These are phyloP conservation scores for Mariannaea sp. DNA, from an alignment of 2,329 filamentous ascomycete species.

Conservation along the genomic window DNA sequence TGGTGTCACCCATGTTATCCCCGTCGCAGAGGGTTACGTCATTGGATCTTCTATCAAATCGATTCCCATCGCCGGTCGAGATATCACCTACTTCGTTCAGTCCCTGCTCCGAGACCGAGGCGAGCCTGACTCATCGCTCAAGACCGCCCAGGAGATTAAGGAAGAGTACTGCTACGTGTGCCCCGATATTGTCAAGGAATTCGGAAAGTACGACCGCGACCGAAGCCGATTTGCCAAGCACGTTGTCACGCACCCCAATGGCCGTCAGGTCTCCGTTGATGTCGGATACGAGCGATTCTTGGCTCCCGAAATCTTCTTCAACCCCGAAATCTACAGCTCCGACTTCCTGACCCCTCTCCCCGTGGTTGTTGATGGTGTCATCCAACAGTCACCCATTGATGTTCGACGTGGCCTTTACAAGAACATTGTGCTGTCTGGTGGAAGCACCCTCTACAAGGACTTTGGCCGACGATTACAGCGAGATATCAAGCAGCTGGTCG, in stretches of 20 bases:
- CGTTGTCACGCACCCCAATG: constrained; percentile 82
- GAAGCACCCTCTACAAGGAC: constrained; percentile 97
- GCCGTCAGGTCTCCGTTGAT: constrained; percentile 82
- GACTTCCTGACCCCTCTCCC: constrained; percentile 97
- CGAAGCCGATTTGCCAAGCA: constrained; percentile 91
- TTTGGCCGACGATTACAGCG: constrained; percentile 95
- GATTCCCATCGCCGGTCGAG: constrained; percentile 95
- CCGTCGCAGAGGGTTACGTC: constrained; percentile 97
- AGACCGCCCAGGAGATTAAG: constrained; percentile 98
- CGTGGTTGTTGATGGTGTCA: constrained; percentile 92
- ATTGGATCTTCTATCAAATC: constrained; percentile 99
- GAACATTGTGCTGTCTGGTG: constrained; percentile 98
- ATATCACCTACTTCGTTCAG: constrained; percentile 99
- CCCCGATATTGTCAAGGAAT: constrained; percentile 99
- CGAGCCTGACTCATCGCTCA: constrained; percentile 94
- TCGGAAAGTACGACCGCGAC: constrained; percentile 90
- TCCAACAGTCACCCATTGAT: constrained; percentile 96
- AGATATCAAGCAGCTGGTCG: constrained; percentile 95
- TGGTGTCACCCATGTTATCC: constrained; percentile 98
- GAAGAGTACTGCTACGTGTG: constrained; percentile 99
- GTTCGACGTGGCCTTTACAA: constrained; percentile 97
- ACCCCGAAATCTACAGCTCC: constrained; percentile 98
- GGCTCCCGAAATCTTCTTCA: constrained; percentile 99
- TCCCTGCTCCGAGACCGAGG: constrained; percentile 93
- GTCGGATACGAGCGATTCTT: constrained; percentile 98